Conservation (phyloP, 305 asterid species). For the Fraxinus sp. region DNA sequence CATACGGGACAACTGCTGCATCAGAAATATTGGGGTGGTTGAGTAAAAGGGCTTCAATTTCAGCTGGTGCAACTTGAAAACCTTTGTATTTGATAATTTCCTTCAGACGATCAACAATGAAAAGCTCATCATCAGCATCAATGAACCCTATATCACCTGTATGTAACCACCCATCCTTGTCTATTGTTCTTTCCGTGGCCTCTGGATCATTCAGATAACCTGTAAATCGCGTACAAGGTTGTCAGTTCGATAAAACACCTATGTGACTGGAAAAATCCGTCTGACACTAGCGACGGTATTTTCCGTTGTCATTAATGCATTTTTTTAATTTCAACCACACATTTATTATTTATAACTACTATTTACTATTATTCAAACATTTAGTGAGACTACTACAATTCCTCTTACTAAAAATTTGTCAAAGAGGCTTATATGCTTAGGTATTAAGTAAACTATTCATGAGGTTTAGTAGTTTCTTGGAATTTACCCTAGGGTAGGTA, state of each 20-base stretch:
- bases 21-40: conserved; percentile 61
- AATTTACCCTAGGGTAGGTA: neutral
- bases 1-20: conserved; percentile 86
- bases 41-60: conserved; percentile 80
- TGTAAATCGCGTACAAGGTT: conserved; percentile 14
- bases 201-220: conserved; percentile 73
- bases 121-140: conserved; percentile 76
- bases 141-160: conserved; percentile 83
- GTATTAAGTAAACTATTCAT: neutral
- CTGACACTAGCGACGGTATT: too few species aligned
- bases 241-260: neutral
- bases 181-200: conserved; percentile 67
- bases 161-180: conserved; percentile 79
- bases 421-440: neutral
- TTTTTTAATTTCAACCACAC: too few species aligned
- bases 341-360: too few species aligned
- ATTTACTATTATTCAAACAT: too few species aligned
- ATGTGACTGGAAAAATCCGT: too few species aligned
- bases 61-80: conserved; percentile 91
- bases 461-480: neutral
- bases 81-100: conserved; percentile 89
- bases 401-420: neutral
- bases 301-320: neutral
- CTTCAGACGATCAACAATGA: conserved; percentile 79
- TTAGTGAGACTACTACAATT: neutral